Percentiles rank a stretch among this genome's conserved stretches.
Conservation (phyloP, 345 rosid species). For the Eucalyptus erythrocorys region DNA sequence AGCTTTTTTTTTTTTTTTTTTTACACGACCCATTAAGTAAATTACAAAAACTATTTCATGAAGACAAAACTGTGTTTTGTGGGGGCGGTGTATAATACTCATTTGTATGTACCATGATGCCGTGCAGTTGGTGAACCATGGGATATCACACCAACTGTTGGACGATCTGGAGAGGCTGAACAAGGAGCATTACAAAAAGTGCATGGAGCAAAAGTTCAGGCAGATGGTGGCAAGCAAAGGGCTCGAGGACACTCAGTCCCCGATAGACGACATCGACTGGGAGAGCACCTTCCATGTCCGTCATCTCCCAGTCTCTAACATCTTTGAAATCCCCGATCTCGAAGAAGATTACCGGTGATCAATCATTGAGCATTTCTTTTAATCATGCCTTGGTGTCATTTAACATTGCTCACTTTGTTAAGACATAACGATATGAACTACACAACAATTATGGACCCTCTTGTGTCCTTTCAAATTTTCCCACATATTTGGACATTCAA, state of each 20-base stretch:
- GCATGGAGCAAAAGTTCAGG: slow-evolving; percentile 54
- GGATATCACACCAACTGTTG: slow-evolving; percentile 51
- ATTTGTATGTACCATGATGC: background rate
- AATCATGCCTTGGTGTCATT: background rate
- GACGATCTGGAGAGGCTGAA: slow-evolving; percentile 58
- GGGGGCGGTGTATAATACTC: background rate
- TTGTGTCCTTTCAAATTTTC: background rate
- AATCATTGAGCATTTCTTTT: background rate
- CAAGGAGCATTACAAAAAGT: slow-evolving; percentile 53
- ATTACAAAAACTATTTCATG: background rate
- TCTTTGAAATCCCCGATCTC: slow-evolving; percentile 49
- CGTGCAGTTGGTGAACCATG: slow-evolving; percentile 57
- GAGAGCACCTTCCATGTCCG: slow-evolving; percentile 67
- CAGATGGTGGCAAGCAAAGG: slow-evolving; percentile 52
- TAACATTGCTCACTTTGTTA: background rate
- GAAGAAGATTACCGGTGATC: slow-evolving; percentile 34
- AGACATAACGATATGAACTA: background rate
- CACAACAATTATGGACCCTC: background rate
- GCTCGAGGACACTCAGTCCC: slow-evolving; percentile 35
- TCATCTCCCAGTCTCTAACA: slow-evolving; percentile 55
- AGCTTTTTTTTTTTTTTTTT: background rate
- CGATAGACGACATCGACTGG: slow-evolving; percentile 61
- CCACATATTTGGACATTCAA: background rate
- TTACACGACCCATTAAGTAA: background rate
- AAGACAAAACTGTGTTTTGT: background rate